These are phyloP conservation scores for Filosporella fistucella DNA, from an alignment of 495 filamentous ascomycete species.

Conservation along the genomic window DNA sequence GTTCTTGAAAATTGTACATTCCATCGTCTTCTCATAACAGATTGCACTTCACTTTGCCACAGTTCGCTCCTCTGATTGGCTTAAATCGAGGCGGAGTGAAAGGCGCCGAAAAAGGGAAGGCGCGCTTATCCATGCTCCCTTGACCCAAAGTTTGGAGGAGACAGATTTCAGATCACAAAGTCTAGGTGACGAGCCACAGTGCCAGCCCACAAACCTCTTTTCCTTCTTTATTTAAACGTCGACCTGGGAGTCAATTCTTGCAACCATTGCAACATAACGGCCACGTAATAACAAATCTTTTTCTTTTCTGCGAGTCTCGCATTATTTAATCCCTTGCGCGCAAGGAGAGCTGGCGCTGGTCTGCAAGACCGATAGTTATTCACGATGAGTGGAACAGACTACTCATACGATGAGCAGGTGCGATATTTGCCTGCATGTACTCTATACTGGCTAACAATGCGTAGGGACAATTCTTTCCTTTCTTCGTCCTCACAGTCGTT, in stretches of 20 bases:
- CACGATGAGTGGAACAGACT: slow-evolving; percentile 55
- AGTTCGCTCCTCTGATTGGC: too few relatives aligned
- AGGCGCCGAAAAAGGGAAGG: too few relatives aligned
- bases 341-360: slow-evolving; percentile 10
- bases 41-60: too few relatives aligned
- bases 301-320: neutral
- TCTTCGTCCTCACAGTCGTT: slow-evolving; percentile 90
- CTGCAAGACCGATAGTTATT: slow-evolving; percentile 18
- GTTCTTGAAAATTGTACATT: too few relatives aligned
- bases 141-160: too few relatives aligned
- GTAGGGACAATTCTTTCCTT: slow-evolving; percentile 96
- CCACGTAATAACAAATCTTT: neutral
- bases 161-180: slow-evolving; percentile 9
- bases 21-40: too few relatives aligned
- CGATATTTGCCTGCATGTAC: slow-evolving; percentile 9
- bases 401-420: slow-evolving; percentile 95
- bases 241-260: neutral
- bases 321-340: slow-evolving; percentile 12
- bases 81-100: too few relatives aligned
- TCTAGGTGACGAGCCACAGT: slow-evolving; percentile 9
- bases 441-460: slow-evolving; percentile 11
- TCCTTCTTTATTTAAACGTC: slow-evolving; percentile 9
- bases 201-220: slow-evolving; percentile 8
- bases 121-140: too few relatives aligned
- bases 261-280: neutral